Conservation (phyloP, 129 eudicot species). For the Kitagawia praeruptora region DNA sequence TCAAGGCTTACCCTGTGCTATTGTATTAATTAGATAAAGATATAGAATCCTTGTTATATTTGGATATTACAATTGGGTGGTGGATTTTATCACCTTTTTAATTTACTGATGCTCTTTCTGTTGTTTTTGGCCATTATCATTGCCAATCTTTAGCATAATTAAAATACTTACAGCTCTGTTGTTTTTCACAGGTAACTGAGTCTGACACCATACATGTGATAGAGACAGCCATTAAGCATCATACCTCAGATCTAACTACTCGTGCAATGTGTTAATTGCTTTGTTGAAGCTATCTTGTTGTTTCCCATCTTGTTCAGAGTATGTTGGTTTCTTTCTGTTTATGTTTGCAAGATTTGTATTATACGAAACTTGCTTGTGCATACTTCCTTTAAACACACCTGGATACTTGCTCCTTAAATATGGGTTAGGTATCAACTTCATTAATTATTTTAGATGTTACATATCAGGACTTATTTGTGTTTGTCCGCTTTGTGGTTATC, state of each 20-base stretch:
- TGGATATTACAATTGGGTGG: neutral
- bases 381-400: neutral
- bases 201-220: conserved; percentile 80
- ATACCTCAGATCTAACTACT: conserved; percentile 71
- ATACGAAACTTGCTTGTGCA: neutral
- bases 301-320: conserved; percentile 86
- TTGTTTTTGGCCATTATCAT: neutral
- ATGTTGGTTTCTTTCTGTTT: conserved; percentile 21
- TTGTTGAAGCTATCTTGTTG: conserved; percentile 88
- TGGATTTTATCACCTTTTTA: neutral
- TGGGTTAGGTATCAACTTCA: neutral
- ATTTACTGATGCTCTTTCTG: neutral
- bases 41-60: neutral
- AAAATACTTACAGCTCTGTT: conserved; percentile 3
- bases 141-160: neutral
- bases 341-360: neutral
- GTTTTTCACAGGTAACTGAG: conserved; percentile 66
- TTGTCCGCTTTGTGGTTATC: neutral
- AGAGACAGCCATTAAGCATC: conserved; percentile 65
- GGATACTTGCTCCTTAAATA: neutral
- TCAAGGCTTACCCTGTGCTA: neutral
- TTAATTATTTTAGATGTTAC: neutral
- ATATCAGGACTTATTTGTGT: neutral
- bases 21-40: neutral
- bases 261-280: conserved; percentile 88